These are phyloP conservation scores for Blastobotrys arbuscula DNA, from an alignment of 1,139 yeast species.

Conservation along the genomic window DNA sequence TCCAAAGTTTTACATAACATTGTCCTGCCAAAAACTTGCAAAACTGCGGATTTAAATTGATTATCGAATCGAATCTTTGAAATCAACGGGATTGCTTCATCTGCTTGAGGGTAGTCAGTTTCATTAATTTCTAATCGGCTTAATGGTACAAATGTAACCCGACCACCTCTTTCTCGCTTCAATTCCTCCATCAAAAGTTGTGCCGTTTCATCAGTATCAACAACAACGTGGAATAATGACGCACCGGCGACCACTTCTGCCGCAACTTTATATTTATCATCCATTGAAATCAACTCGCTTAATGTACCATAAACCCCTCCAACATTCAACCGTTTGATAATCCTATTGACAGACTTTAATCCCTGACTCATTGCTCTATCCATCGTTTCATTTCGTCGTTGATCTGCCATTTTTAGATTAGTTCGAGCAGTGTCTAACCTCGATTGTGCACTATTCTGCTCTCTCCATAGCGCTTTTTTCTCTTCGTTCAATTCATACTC, in stretches of 20 bases:
- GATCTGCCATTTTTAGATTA: constrained; percentile 47
- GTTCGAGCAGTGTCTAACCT: constrained; percentile 31
- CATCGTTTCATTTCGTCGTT: constrained; percentile 54
- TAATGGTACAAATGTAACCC: constrained; percentile 87
- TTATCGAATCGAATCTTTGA: constrained; percentile 59
- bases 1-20: constrained; percentile 70
- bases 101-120: constrained; percentile 47
- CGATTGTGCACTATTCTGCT: constrained; percentile 39
- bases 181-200: constrained; percentile 71
- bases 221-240: constrained; percentile 81
- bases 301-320: constrained; percentile 74
- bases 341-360: constrained; percentile 56
- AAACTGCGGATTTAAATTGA: constrained; percentile 53
- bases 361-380: constrained; percentile 60
- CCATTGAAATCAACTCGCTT: constrained; percentile 75
- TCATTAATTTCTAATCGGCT: constrained; percentile 52
- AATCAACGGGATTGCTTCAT: constrained; percentile 61
- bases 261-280: constrained; percentile 78
- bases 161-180: constrained; percentile 57
- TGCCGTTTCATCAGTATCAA: constrained; percentile 84
- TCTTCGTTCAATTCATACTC: constrained; percentile 48
- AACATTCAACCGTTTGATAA: constrained; percentile 50
- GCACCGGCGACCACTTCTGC: constrained; percentile 88
- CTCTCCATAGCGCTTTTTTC: constrained; percentile 74
- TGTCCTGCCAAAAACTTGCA: constrained; percentile 75